These are phyloP conservation scores for Aspergillus nanangensis DNA, from an alignment of 495 filamentous ascomycete genomes.

Conservation along the genomic window DNA sequence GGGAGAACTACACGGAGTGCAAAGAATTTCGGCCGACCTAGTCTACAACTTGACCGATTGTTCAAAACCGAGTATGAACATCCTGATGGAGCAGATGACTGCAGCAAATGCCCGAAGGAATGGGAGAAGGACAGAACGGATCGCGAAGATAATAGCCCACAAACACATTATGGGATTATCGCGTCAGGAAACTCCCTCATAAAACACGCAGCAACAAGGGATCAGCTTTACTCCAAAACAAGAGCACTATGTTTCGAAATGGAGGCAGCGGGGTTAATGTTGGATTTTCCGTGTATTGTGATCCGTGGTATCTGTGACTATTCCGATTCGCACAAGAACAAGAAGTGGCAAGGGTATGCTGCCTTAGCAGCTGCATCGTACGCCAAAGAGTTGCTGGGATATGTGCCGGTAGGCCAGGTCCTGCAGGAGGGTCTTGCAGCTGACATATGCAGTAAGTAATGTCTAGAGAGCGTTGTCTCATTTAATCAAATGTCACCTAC, in stretches of 20 bases:
- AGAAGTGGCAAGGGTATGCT: not conserved
- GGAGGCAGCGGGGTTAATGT: not conserved
- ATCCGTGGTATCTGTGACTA: not conserved
- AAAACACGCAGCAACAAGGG: not conserved
- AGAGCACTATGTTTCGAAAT: not conserved
- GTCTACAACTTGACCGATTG: too few species aligned
- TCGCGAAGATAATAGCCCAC: too few species aligned
- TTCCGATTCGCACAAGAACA: not conserved
- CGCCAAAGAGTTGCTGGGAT: not conserved
- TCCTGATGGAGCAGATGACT: too few species aligned
- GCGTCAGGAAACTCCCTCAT: not conserved
- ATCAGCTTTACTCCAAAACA: not conserved
- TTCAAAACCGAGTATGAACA: too few species aligned
- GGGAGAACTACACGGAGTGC: too few species aligned
- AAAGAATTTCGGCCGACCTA: too few species aligned
- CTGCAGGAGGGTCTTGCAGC: not conserved
- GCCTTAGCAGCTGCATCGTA: not conserved
- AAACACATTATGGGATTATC: not conserved
- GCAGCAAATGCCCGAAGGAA: too few species aligned
- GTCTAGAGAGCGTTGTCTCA: not conserved
- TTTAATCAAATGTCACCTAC: constrained; percentile 1
- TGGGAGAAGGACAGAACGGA: too few species aligned
- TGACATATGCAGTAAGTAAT: constrained; percentile 7
- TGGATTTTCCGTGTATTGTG: not conserved
- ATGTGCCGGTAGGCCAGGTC: too few species aligned